Percentiles rank a stretch among this genome's conserved stretches.
Conservation (phyloP, 176 grass and related monocot species). For the Guadua angustifolia region DNA sequence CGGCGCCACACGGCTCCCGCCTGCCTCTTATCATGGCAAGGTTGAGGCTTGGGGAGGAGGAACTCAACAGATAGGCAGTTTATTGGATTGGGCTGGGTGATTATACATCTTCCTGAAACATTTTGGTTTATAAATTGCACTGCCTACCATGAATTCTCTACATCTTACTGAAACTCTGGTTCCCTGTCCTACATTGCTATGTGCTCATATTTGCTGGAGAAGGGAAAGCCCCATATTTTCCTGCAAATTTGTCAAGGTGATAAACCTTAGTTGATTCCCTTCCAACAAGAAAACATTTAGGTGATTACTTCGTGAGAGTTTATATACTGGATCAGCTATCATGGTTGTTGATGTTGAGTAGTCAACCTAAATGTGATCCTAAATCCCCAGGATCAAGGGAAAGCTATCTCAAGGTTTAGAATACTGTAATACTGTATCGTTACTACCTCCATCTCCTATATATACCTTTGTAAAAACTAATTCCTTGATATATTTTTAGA, state of each 20-base stretch:
- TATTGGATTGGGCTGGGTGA: background rate
- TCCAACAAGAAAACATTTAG: background rate
- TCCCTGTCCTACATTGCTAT: background rate
- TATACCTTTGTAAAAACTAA: background rate
- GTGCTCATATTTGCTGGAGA: background rate
- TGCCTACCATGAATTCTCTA: background rate
- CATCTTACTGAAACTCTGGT: background rate
- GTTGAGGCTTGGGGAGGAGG: background rate
- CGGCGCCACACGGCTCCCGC: background rate
- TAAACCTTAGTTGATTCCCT: background rate
- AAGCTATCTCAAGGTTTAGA: background rate
- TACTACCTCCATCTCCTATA: background rate
- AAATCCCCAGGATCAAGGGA: background rate
- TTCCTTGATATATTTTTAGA: background rate
- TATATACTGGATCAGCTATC: background rate
- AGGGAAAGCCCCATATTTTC: background rate
- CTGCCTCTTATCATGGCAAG: slow-evolving; percentile 2
- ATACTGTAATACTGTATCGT: background rate
- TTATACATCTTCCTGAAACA: background rate
- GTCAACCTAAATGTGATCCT: slow-evolving; percentile 5
- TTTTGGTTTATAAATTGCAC: background rate
- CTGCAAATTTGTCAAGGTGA: background rate
- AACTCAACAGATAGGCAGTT: slow-evolving; percentile 1
- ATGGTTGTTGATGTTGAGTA: background rate
- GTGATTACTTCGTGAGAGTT: slow-evolving; percentile 31